Evolutionary conservation across 352 stramenopile species (phyloP).

Genomic region (Globisporangium canariense): DNA sequence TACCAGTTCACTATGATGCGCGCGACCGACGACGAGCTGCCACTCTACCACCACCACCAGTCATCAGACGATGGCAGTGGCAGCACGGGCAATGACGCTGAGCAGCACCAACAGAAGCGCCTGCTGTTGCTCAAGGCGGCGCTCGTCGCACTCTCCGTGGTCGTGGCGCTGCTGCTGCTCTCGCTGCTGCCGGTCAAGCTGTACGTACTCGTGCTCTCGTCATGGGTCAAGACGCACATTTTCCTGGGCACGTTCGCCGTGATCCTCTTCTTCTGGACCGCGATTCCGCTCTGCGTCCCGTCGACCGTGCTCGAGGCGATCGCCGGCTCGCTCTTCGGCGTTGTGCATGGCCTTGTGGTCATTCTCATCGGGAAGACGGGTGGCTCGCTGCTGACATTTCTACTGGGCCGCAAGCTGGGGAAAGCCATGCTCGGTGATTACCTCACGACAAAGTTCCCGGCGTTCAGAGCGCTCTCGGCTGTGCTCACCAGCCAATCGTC

Average conservation of each 20-base stretch:
- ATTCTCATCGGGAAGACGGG: conserved; percentile 67
- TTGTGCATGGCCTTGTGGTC: conserved; percentile 43
- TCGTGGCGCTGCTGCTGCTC: conserved; percentile 23
- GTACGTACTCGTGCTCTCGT: conserved; percentile 34
- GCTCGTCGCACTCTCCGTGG: neutral
- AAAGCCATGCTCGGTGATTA: conserved; percentile 62
- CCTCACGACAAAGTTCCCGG: conserved; percentile 53
- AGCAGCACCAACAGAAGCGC: neutral
- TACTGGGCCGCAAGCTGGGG: conserved; percentile 49
- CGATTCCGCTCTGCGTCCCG: conserved; percentile 67
- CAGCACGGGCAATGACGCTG: neutral
- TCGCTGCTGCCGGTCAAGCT: conserved; percentile 43
- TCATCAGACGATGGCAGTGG: neutral
- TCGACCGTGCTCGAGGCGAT: conserved; percentile 65
- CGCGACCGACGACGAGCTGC: conserved; percentile 1
- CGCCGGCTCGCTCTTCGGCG: conserved; percentile 63
- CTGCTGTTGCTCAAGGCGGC: conserved; percentile 3
- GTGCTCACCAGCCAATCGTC: conserved; percentile 51
- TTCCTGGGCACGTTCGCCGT: conserved; percentile 48
- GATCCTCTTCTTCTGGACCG: conserved; percentile 55
- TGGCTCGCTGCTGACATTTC: conserved; percentile 65
- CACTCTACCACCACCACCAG: neutral
- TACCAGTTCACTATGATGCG: neutral
- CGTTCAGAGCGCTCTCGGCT: conserved; percentile 63
- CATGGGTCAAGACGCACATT: conserved; percentile 50